Evolutionary conservation across 164 flowering plant genomes (phyloP).

Genomic region (Euptelea pleiosperma): DNA sequence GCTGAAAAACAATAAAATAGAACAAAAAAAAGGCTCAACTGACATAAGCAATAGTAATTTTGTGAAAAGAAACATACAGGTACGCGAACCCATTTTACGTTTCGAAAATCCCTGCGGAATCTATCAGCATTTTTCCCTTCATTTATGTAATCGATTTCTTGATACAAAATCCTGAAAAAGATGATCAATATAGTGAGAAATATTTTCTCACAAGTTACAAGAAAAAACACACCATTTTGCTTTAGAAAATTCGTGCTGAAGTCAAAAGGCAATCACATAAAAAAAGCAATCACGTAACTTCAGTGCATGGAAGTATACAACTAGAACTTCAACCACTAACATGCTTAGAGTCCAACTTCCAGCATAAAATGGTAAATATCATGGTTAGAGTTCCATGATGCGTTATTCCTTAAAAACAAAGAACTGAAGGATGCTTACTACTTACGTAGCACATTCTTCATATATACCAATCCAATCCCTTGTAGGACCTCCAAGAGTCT

Average conservation of each 20-base stretch:
- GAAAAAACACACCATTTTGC: neutral
- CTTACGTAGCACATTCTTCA: constrained; percentile 95
- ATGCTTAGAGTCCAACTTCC: neutral
- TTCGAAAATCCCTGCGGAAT: constrained; percentile 93
- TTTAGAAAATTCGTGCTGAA: neutral
- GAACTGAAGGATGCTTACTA: neutral
- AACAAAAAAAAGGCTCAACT: neutral
- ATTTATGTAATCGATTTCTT: constrained; percentile 96
- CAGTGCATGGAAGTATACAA: neutral
- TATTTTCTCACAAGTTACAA: neutral
- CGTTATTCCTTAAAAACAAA: neutral
- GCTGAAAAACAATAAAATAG: neutral
- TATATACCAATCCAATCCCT: constrained; percentile 94
- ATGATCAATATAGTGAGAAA: neutral
- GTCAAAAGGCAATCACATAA: neutral
- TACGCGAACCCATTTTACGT: constrained; percentile 92
- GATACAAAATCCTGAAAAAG: constrained; percentile 82
- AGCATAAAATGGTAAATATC: neutral
- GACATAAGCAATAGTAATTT: constrained; percentile 7
- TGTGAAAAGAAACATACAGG: constrained; percentile 75
- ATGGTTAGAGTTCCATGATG: neutral
- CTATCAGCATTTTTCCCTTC: constrained; percentile 97
- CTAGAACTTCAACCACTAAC: neutral
- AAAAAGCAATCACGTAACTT: neutral
- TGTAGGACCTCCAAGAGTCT: constrained; percentile 79